phyloP scores from a whole-genome alignment of 1,284 basidiomycete genomes.

The Papiliotrema nemorosa region DNA sequence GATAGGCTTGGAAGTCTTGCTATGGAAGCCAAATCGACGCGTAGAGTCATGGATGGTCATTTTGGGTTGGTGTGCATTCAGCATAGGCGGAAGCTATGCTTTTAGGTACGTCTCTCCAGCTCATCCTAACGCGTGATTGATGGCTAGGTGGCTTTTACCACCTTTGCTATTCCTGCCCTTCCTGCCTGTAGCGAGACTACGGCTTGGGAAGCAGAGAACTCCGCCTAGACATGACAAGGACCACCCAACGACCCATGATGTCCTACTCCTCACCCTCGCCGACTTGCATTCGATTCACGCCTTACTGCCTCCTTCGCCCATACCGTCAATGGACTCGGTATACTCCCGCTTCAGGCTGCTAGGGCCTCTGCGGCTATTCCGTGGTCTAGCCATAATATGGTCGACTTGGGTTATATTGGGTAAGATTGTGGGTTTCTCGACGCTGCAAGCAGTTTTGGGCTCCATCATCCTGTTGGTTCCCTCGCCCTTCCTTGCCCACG shows the following conservation, averaged over 20 bases:
- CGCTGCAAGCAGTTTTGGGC: conserved; percentile 40
- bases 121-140: neutral
- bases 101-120: conserved; percentile 62
- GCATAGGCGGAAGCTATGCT: conserved; percentile 59
- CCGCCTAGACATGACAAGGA: conserved; percentile 17
- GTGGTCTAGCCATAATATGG: conserved; percentile 46
- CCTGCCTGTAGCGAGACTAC: conserved; percentile 40
- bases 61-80: conserved; percentile 71
- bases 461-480: conserved; percentile 42
- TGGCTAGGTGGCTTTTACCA: conserved; percentile 47
- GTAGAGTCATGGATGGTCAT: conserved; percentile 67
- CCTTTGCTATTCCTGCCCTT: conserved; percentile 37
- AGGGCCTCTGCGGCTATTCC: conserved; percentile 26
- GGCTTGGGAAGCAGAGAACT: conserved; percentile 40
- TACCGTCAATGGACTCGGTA: conserved; percentile 18
- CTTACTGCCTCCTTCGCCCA: conserved; percentile 38
- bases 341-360: conserved; percentile 38
- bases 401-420: conserved; percentile 40
- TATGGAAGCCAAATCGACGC: conserved; percentile 60
- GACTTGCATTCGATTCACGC: conserved; percentile 47
- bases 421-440: conserved; percentile 27
- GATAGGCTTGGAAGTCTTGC: conserved; percentile 56
- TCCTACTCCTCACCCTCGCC: conserved; percentile 51
- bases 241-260: conserved; percentile 59
- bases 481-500: conserved; percentile 41